Evolutionary conservation across 805 yeast genomes (phyloP), one percentile per base, ranked within the genome.

Genomic region (Nakazawaea populi): DNA sequence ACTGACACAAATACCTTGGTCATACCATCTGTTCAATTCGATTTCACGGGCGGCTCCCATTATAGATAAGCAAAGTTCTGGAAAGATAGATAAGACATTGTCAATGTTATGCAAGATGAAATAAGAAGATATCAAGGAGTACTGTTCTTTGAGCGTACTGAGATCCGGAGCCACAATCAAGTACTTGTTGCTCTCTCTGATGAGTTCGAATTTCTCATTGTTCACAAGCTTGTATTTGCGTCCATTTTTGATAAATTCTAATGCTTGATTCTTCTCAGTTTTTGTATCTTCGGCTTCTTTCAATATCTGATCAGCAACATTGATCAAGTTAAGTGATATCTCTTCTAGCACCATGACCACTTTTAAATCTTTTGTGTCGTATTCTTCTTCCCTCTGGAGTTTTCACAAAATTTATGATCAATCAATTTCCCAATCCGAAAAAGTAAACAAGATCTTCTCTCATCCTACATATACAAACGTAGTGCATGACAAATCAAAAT

Each of bases 11-110:
- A 71, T 70, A 52, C 71, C 76, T 41, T 67, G 66, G 54, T 76
- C 80, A 52, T 69, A 75, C 84, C 83, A 79, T 49, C 62, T 62
- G 49, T 76, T 72, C 29, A 62, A 53, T 56, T 79, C 84, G 41
- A 79, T 65, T 48, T 73, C 73, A 44, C 75, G 60, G 6, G 84
- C 79, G 1, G 75, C 73, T 28, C 79, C 79, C 8, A 79, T 64
- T 6, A 79, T 73, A 8, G 73, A 59, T 24, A 76, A 64, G 54
- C 81, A 77, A 34, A 79, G 66, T 44, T 74, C 52, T 2, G 68
- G 70, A 51, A 57, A 70, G 8, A 64, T 57, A 6, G 57, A 38
- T 8, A 77, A 52, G 4, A 78, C 60, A 4, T 57, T 58, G 1
- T 30, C 46, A 31, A 72, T 69, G 32, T 59, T 61, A 44, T 57